Evolutionary conservation across 2,329 filamentous ascomycete genomes (phyloP).

Genomic region (Paraphoma chrysanthemicola): DNA sequence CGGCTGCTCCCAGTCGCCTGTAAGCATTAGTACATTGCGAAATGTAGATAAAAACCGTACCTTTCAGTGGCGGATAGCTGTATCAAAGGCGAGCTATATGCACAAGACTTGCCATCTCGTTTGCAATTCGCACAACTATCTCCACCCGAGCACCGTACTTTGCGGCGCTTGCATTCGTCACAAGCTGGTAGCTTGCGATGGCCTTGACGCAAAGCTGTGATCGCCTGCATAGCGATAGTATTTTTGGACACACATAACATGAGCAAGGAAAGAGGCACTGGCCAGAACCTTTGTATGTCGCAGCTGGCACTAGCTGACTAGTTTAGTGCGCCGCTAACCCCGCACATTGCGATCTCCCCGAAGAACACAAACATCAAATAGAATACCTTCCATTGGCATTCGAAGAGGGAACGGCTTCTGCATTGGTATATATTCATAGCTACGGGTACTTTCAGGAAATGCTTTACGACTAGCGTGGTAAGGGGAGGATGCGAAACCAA

Average conservation of each 20-base stretch:
- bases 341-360: no score
- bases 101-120: slow-evolving; percentile 2
- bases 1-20: not conserved
- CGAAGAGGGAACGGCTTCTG: no score
- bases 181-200: slow-evolving; percentile 7
- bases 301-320: no score
- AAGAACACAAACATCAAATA: no score
- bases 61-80: slow-evolving; percentile 1
- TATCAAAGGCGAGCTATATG: slow-evolving; percentile 1
- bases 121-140: slow-evolving; percentile 14
- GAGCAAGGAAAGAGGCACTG: not conserved
- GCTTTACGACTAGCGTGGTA: no score
- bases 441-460: no score
- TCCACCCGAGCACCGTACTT: slow-evolving; percentile 14
- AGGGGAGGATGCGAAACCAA: no score
- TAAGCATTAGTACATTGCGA: not conserved
- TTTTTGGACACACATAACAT: not conserved
- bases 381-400: no score
- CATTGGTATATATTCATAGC: no score
- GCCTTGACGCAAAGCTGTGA: not conserved
- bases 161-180: slow-evolving; percentile 19
- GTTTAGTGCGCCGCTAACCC: no score
- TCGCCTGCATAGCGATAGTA: not conserved
- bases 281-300: no score
- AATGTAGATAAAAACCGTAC: not conserved